Percentiles rank a stretch among this genome's conserved stretches.
phyloP scores from a whole-genome alignment of 805 yeast genomes.

The Saccharomyces jurei region DNA sequence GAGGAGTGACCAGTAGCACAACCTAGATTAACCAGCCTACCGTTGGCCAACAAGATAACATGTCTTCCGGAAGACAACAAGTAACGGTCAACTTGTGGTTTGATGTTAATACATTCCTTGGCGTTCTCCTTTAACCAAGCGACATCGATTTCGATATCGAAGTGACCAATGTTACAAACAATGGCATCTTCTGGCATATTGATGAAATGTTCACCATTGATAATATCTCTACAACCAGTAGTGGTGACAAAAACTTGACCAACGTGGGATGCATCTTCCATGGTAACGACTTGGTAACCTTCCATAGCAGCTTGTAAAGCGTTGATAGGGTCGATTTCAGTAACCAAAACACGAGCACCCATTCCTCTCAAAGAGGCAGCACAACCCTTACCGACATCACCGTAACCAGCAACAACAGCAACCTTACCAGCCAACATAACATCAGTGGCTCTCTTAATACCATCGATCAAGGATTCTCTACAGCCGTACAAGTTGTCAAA shows the following conservation, averaged over 20 bases:
- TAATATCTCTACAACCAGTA: constrained; percentile 98
- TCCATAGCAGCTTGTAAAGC: constrained; percentile 99
- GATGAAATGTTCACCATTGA: constrained; percentile 78
- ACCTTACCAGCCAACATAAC: constrained; percentile 99
- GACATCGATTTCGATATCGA: constrained; percentile 97
- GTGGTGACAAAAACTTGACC: constrained; percentile 99
- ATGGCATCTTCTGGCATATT: constrained; percentile 98
- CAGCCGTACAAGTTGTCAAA: constrained; percentile 99
- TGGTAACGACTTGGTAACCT: constrained; percentile 93
- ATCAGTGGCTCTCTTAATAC: constrained; percentile 99
- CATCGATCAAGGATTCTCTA: constrained; percentile 97
- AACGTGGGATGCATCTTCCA: constrained; percentile 83
- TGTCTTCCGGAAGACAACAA: constrained; percentile 84
- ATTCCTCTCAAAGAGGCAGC: constrained; percentile 96
- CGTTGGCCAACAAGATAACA: constrained; percentile 93
- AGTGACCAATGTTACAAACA: constrained; percentile 99
- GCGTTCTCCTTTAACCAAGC: constrained; percentile 98
- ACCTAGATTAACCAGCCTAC: constrained; percentile 98
- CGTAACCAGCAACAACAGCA: constrained; percentile 98
- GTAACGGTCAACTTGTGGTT: constrained; percentile 98
- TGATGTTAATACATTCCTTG: constrained; percentile 87
- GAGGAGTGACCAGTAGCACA: constrained; percentile 99
- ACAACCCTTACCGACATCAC: constrained; percentile 99
- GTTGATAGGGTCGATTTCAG: constrained; percentile 97
- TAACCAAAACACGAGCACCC: constrained; percentile 98